Percentiles rank a stretch among this genome's conserved stretches.
These are phyloP conservation scores for Penicillium alfredii DNA, from an alignment of 495 filamentous ascomycete genomes.

Conservation along the genomic window DNA sequence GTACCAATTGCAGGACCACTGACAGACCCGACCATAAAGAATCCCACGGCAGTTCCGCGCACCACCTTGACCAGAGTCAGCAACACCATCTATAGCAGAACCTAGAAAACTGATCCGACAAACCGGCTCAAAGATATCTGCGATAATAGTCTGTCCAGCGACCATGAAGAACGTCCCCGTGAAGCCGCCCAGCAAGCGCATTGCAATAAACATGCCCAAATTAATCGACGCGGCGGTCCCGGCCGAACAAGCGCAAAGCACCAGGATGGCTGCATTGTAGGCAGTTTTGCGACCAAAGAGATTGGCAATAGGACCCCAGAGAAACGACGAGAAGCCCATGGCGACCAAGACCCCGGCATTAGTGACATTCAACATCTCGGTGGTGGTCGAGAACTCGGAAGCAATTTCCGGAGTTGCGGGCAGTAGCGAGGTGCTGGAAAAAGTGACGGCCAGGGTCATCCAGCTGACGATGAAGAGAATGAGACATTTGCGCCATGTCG, in stretches of 20 bases:
- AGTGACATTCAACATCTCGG: slow-evolving; percentile 36
- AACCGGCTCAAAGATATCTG: slow-evolving; percentile 44
- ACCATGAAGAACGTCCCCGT: slow-evolving; percentile 45
- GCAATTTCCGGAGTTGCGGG: slow-evolving; percentile 40
- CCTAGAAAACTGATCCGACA: slow-evolving; percentile 4
- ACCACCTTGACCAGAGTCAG: slow-evolving; percentile 37
- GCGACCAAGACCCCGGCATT: slow-evolving; percentile 50
- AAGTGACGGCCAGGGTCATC: slow-evolving; percentile 41
- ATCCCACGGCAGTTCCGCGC: slow-evolving; percentile 50
- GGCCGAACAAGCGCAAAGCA: slow-evolving; percentile 32
- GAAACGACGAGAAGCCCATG: slow-evolving; percentile 50
- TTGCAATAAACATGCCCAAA: slow-evolving; percentile 37
- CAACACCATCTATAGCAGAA: no score
- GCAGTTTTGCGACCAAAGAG: slow-evolving; percentile 30
- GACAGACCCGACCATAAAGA: slow-evolving; percentile 49
- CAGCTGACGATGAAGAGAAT: slow-evolving; percentile 40
- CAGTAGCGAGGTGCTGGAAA: slow-evolving; percentile 38
- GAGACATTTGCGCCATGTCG: slow-evolving; percentile 37
- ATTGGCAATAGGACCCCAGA: slow-evolving; percentile 47
- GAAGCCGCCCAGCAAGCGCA: slow-evolving; percentile 36
- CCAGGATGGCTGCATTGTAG: slow-evolving; percentile 34
- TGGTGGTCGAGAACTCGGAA: slow-evolving; percentile 30
- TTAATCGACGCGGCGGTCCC: slow-evolving; percentile 29
- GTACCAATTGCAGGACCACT: slow-evolving; percentile 52
- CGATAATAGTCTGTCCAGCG: slow-evolving; percentile 41